Conservation (phyloP, 1,284 basidiomycete species). For the Meripilus lineatus region DNA sequence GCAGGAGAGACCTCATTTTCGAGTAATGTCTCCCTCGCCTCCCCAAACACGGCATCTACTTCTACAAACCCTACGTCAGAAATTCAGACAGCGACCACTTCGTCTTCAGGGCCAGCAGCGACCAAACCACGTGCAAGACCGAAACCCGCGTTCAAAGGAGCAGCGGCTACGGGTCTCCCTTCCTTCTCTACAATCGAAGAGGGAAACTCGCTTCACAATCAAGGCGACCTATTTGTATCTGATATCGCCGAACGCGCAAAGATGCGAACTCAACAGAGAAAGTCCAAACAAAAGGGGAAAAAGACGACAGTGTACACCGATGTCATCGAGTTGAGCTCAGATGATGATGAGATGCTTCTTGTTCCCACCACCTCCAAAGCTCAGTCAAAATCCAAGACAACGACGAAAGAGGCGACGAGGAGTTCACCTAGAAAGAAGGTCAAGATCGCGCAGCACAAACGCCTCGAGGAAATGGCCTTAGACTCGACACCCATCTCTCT, state of each 20-base stretch:
- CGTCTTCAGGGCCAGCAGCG: background rate
- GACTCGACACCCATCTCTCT: conserved; percentile 24
- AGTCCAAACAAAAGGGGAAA: conserved; percentile 14
- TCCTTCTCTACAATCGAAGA: conserved; percentile 6
- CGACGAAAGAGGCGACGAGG: conserved; percentile 12
- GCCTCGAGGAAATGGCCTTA: conserved; percentile 4
- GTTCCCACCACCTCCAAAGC: conserved; percentile 11
- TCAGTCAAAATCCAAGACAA: conserved; percentile 12
- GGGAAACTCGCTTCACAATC: conserved; percentile 4
- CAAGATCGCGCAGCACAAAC: conserved; percentile 13
- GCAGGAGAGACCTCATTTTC: background rate
- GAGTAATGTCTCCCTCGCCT: background rate
- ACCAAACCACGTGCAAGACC: background rate
- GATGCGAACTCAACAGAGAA: conserved; percentile 31
- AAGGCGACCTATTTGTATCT: conserved; percentile 18
- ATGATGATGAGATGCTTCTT: conserved; percentile 24
- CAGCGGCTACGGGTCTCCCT: conserved; percentile 2
- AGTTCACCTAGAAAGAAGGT: conserved; percentile 15
- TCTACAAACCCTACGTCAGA: background rate
- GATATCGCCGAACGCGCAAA: conserved; percentile 45
- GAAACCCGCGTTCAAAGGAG: background rate
- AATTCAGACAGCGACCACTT: background rate
- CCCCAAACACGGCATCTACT: background rate
- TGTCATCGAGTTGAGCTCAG: conserved; percentile 27
- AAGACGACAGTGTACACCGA: conserved; percentile 12